phyloP scores from a whole-genome alignment of 768 basidiomycete species.

The Phaeotremella skinneri region DNA sequence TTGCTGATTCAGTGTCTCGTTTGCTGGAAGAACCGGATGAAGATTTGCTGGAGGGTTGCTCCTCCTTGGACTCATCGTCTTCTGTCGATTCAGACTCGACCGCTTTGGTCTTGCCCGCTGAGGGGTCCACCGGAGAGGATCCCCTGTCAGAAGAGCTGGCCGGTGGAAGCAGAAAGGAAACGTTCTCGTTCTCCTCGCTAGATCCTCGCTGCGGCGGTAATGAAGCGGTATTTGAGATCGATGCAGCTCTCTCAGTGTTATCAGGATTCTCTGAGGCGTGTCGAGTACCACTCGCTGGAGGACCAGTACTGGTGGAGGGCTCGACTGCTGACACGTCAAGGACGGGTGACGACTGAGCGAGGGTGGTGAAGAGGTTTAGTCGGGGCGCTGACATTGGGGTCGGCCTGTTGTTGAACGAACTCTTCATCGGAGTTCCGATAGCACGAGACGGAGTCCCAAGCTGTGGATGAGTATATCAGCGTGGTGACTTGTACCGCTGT shows the following conservation, averaged over 20 bases:
- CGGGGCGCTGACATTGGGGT: background rate
- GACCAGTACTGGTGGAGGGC: constrained; percentile 9
- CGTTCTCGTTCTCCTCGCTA: constrained; percentile 35
- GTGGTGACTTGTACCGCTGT: background rate
- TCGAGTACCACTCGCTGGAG: constrained; percentile 22
- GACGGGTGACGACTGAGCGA: background rate
- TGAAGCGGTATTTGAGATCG: background rate
- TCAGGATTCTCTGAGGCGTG: constrained; percentile 7
- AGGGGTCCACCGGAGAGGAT: constrained; percentile 16
- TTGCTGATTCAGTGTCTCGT: background rate
- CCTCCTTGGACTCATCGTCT: background rate
- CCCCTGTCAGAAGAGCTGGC: constrained; percentile 19
- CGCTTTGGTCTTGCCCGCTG: background rate
- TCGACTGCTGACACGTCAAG: constrained; percentile 15
- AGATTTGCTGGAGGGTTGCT: background rate
- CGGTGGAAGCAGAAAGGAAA: constrained; percentile 20
- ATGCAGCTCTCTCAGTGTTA: background rate
- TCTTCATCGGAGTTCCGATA: constrained; percentile 16
- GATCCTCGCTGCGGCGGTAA: constrained; percentile 17
- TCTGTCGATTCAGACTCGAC: background rate
- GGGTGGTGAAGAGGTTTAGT: constrained; percentile 1
- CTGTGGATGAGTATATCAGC: constrained; percentile 3
- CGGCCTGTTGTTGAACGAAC: background rate
- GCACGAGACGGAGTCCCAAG: constrained; percentile 35
- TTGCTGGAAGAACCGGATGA: background rate